These are phyloP conservation scores for Globisporangium uncinulatum DNA, from an alignment of 352 stramenopile genomes.

Conservation along the genomic window DNA sequence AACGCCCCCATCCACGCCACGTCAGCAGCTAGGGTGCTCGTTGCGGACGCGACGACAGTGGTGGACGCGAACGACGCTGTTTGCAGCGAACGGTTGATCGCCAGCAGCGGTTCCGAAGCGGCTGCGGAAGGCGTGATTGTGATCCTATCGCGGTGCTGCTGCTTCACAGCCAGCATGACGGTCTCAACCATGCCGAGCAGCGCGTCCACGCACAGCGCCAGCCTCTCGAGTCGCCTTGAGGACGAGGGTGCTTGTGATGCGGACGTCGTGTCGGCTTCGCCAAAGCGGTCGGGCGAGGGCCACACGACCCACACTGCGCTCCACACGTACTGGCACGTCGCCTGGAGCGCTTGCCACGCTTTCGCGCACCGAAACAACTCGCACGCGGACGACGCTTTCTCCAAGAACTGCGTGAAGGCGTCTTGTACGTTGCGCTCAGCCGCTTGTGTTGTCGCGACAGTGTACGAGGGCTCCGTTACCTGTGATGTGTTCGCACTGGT, in stretches of 20 bases:
- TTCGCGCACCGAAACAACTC: slow-evolving; percentile 35
- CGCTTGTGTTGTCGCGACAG: neutral
- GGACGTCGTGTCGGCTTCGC: no score
- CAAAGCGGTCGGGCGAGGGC: slow-evolving; percentile 35
- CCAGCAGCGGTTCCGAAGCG: slow-evolving; percentile 1
- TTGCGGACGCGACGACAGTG: slow-evolving; percentile 24
- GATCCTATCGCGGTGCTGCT: slow-evolving; percentile 5
- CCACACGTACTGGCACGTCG: slow-evolving; percentile 40
- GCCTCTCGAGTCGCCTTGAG: slow-evolving; percentile 10
- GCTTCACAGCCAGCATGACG: slow-evolving; percentile 14
- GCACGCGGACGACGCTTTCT: slow-evolving; percentile 35
- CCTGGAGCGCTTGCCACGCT: slow-evolving; percentile 58
- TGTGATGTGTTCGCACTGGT: neutral
- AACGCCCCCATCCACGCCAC: slow-evolving; percentile 44
- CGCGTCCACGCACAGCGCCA: slow-evolving; percentile 29
- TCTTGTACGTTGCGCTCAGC: slow-evolving; percentile 4
- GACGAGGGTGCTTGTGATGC: slow-evolving; percentile 7
- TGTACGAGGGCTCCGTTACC: neutral
- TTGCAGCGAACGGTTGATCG: slow-evolving; percentile 8
- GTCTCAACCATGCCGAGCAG: slow-evolving; percentile 61
- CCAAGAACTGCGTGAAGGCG: slow-evolving; percentile 27
- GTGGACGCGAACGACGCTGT: slow-evolving; percentile 26
- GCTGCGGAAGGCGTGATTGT: neutral
- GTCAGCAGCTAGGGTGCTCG: slow-evolving; percentile 31
- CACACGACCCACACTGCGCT: slow-evolving; percentile 52